Evolutionary conservation across 495 filamentous ascomycete species (phyloP), one percentile per base, ranked within the genome.

Genomic region (Neurospora sp.): DNA sequence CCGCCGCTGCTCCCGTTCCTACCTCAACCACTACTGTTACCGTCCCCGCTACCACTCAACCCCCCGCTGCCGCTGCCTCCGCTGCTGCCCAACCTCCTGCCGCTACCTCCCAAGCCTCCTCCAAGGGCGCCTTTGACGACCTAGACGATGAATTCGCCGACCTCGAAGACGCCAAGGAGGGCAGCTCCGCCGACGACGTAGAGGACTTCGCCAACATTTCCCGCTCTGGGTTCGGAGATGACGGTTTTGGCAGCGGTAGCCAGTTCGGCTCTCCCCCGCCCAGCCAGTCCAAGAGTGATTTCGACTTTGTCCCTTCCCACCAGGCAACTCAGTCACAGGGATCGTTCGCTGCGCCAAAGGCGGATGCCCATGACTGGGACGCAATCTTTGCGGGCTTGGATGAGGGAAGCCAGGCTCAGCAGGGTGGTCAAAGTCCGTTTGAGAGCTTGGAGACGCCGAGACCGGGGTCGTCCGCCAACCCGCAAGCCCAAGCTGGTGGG

Each of bases 121-220:
- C 83, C 44, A 82, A 85, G 72, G 78, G 81, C 53, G 76, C 88
- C 74, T 86, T 89, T 70, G 89, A 91, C 74, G 92, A 94, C 71
- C 94, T 97, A 76, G 96, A 97, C 68, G 91, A 94, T 53, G 94
- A 93, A 44, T 99, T 99, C 78, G 93, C 82, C 72, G 94, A 93
- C 72, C 87, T 98, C 14, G 88, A 91, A 71, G 94, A 98, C 75
- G 93, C 93, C 22, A 94, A 95, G 74, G 96, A 98, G 78, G 92
- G 89, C 12, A 93, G 5, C 1, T 65, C 94, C n/a, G 92, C 92
- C n/a, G 90, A 92, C 75, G 91, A 93, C 73, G 53, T 65, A 16
- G 53, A 65, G 14, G 94, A 96, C 73, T 97, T 96, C 82, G 91
- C 85, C 72, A 87, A 83, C 77, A 82, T 87, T 61, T 88, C 85